These are phyloP conservation scores for Euphrasia arctica DNA, from an alignment of 305 asterid species.

Conservation along the genomic window DNA sequence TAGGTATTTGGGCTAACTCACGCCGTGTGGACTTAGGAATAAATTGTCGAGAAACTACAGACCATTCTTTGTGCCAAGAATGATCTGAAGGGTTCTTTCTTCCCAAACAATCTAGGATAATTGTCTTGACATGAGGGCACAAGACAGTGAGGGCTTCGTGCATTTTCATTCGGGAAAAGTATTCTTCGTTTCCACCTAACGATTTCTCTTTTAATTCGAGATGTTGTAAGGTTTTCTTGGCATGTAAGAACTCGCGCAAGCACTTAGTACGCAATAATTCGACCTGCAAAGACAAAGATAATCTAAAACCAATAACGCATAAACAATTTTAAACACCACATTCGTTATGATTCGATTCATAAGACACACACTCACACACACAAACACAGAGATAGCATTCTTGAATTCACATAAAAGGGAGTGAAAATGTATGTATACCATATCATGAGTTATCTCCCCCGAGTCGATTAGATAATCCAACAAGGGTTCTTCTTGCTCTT, in stretches of 20 bases:
- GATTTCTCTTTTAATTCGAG: slow-evolving; percentile 26
- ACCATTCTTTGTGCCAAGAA: slow-evolving; percentile 38
- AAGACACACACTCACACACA: neutral
- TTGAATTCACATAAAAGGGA: slow-evolving; percentile 4
- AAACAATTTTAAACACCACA: too few species aligned
- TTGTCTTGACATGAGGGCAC: slow-evolving; percentile 54
- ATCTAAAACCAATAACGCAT: too few species aligned
- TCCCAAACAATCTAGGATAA: slow-evolving; percentile 56
- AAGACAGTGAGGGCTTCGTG: slow-evolving; percentile 26
- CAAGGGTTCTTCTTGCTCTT: slow-evolving; percentile 41
- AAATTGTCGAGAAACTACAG: slow-evolving; percentile 28
- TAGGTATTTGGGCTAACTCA: slow-evolving; percentile 40
- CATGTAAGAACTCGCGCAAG: slow-evolving; percentile 48
- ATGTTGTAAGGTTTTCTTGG: slow-evolving; percentile 48
- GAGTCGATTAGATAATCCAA: slow-evolving; percentile 41
- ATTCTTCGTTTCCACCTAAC: neutral
- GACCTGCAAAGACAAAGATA: slow-evolving; percentile 52
- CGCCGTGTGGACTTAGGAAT: slow-evolving; percentile 44
- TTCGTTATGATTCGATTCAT: too few species aligned
- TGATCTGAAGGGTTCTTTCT: slow-evolving; percentile 34
- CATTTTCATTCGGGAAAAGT: slow-evolving; percentile 21
- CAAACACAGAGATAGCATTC: neutral
- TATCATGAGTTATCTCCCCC: slow-evolving; percentile 48
- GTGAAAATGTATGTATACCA: slow-evolving; percentile 41
- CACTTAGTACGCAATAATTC: slow-evolving; percentile 55